These are phyloP conservation scores for Fomitopsis betulina DNA, from an alignment of 1,284 basidiomycete species.

Conservation along the genomic window DNA sequence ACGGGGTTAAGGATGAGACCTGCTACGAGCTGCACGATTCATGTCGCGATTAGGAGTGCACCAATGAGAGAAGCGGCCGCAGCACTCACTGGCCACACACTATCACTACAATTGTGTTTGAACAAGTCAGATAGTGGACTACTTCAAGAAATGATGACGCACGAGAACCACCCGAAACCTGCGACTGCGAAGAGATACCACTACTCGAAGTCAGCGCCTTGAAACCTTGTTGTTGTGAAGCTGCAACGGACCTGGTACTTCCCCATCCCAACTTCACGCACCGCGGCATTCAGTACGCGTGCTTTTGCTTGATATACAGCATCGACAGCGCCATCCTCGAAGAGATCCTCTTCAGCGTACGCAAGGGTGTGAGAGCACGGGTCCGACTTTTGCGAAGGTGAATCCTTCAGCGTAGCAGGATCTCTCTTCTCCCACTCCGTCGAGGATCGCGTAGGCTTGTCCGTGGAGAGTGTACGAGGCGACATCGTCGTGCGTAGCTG, in stretches of 20 bases:
- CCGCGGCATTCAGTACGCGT: conserved; percentile 47
- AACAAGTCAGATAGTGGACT: background rate
- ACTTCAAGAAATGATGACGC: conserved; percentile 19
- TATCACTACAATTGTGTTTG: conserved; percentile 30
- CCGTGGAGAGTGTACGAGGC: background rate
- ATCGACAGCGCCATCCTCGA: conserved; percentile 44
- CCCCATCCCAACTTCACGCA: conserved; percentile 66
- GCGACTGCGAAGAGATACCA: conserved; percentile 55
- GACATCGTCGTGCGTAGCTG: conserved; percentile 3
- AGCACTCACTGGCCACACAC: conserved; percentile 41
- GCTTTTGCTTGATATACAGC: conserved; percentile 55
- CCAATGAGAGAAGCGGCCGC: background rate
- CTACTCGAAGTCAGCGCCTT: conserved; percentile 23
- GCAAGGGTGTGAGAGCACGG: background rate
- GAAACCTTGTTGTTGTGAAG: background rate
- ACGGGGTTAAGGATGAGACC: conserved; percentile 56
- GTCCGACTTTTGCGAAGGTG: background rate
- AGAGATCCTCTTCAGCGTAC: conserved; percentile 23
- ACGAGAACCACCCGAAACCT: conserved; percentile 73
- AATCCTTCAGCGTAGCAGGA: background rate
- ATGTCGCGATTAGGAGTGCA: background rate
- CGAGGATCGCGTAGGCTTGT: conserved; percentile 1
- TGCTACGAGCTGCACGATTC: conserved; percentile 37
- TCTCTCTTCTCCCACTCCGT: conserved; percentile 10
- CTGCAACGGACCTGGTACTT: conserved; percentile 52